A percentile compares a stretch with the other conserved stretches of the same genome.
phyloP scores from a whole-genome alignment of 805 yeast species.

The Torulaspora indica region DNA sequence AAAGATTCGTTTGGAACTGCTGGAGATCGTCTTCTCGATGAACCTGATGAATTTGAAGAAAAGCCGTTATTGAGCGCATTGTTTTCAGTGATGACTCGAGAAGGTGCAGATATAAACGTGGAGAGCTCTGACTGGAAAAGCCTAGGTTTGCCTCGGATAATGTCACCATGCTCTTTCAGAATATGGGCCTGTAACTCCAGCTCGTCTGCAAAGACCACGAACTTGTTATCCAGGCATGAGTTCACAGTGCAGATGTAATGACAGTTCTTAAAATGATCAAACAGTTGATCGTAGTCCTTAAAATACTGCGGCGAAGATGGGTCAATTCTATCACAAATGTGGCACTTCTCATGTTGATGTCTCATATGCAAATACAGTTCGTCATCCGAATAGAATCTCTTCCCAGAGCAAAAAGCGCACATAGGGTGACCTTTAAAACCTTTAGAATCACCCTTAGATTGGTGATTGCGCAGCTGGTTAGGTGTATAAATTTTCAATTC shows the following conservation, averaged over 20 bases:
- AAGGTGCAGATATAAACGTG: conserved; percentile 44
- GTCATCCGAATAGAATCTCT: conserved; percentile 80
- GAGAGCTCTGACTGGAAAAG: conserved; percentile 59
- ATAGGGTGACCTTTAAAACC: conserved; percentile 88
- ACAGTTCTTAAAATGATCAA: conserved; percentile 62
- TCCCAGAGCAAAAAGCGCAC: conserved; percentile 73
- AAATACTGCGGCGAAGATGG: conserved; percentile 67
- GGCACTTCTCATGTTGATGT: conserved; percentile 82
- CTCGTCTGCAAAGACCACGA: conserved; percentile 86
- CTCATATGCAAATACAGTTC: conserved; percentile 79
- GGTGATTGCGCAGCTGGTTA: conserved; percentile 64
- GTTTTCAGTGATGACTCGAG: conserved; percentile 26
- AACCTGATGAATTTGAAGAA: neutral
- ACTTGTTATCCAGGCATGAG: conserved; percentile 78
- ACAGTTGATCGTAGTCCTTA: conserved; percentile 67
- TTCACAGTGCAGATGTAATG: conserved; percentile 79
- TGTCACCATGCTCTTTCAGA: conserved; percentile 61
- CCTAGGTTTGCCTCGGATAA: conserved; percentile 30
- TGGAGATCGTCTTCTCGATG: conserved; percentile 21
- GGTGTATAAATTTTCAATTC: conserved; percentile 63
- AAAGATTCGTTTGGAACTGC: conserved; percentile 40
- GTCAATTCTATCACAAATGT: conserved; percentile 72
- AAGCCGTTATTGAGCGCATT: conserved; percentile 11
- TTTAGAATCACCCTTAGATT: conserved; percentile 61
- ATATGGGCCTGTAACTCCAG: conserved; percentile 84